These are phyloP conservation scores for Ophiostoma sp. DNA, from an alignment of 2,329 filamentous ascomycete genomes.

Conservation along the genomic window DNA sequence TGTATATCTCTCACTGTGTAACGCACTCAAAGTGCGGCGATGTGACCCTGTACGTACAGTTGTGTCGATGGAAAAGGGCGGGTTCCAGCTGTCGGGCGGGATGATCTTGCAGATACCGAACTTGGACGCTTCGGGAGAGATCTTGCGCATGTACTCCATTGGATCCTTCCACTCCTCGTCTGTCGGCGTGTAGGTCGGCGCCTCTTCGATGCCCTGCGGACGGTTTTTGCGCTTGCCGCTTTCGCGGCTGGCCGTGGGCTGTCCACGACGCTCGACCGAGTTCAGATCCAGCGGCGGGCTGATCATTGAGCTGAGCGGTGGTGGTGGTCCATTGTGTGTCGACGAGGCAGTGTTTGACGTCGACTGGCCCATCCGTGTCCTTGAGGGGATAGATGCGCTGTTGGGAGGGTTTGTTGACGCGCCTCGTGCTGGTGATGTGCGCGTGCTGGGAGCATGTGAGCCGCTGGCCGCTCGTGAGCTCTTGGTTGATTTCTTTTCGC, in stretches of 20 bases:
- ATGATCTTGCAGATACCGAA: slow-evolving; percentile 96
- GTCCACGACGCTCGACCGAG: slow-evolving; percentile 86
- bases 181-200: slow-evolving; percentile 83
- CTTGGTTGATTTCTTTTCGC: slow-evolving; percentile 29
- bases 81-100: slow-evolving; percentile 89
- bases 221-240: slow-evolving; percentile 70
- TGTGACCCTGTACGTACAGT: slow-evolving; percentile 58
- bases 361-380: slow-evolving; percentile 39
- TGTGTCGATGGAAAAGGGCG: slow-evolving; percentile 91
- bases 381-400: slow-evolving; percentile 42
- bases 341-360: slow-evolving; percentile 1
- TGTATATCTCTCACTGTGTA: neutral
- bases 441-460: slow-evolving; percentile 39
- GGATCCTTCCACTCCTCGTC: slow-evolving; percentile 94
- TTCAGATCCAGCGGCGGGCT: slow-evolving; percentile 69
- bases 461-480: slow-evolving; percentile 31
- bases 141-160: slow-evolving; percentile 88
- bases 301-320: slow-evolving; percentile 53
- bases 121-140: slow-evolving; percentile 74
- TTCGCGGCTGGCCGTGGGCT: slow-evolving; percentile 70
- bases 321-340: slow-evolving; percentile 40
- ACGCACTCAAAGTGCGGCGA: neutral
- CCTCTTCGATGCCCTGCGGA: slow-evolving; percentile 80
- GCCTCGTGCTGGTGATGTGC: slow-evolving; percentile 48
- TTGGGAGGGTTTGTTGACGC: slow-evolving; percentile 32